Evolutionary conservation across 768 basidiomycete species (phyloP).

Genomic region (Xanthoconium purpureum): DNA sequence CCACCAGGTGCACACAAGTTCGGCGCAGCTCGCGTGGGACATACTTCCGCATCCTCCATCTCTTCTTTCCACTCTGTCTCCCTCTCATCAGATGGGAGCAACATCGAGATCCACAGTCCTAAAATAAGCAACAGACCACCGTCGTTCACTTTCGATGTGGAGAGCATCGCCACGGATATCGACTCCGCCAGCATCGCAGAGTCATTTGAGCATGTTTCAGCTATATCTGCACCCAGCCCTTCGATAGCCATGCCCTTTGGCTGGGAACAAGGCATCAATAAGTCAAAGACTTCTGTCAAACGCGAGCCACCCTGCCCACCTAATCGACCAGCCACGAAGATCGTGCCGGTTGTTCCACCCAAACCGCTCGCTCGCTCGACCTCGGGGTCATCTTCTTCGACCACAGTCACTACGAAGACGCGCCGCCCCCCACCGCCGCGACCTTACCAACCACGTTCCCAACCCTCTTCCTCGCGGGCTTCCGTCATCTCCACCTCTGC

Average conservation of each 20-base stretch:
- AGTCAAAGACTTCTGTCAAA: slow-evolving; percentile 28
- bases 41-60: slow-evolving; percentile 65
- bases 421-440: slow-evolving; percentile 40
- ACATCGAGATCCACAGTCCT: slow-evolving; percentile 16
- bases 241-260: slow-evolving; percentile 44
- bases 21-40: slow-evolving; percentile 37
- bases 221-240: slow-evolving; percentile 53
- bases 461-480: slow-evolving; percentile 35
- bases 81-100: slow-evolving; percentile 60
- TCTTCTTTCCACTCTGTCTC: slow-evolving; percentile 85
- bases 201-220: slow-evolving; percentile 69
- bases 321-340: slow-evolving; percentile 37
- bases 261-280: slow-evolving; percentile 47
- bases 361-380: slow-evolving; percentile 31
- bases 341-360: slow-evolving; percentile 20
- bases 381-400: slow-evolving; percentile 37
- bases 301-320: slow-evolving; percentile 47
- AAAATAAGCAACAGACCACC: slow-evolving; percentile 34
- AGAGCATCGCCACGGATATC: slow-evolving; percentile 35
- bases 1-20: slow-evolving; percentile 41
- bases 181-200: slow-evolving; percentile 62
- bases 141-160: slow-evolving; percentile 47
- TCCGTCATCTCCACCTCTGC: slow-evolving; percentile 37
- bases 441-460: slow-evolving; percentile 24
- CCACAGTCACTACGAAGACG: slow-evolving; percentile 35